phyloP scores from a whole-genome alignment of 2,329 filamentous ascomycete species.

The Thelonectria discophora region DNA sequence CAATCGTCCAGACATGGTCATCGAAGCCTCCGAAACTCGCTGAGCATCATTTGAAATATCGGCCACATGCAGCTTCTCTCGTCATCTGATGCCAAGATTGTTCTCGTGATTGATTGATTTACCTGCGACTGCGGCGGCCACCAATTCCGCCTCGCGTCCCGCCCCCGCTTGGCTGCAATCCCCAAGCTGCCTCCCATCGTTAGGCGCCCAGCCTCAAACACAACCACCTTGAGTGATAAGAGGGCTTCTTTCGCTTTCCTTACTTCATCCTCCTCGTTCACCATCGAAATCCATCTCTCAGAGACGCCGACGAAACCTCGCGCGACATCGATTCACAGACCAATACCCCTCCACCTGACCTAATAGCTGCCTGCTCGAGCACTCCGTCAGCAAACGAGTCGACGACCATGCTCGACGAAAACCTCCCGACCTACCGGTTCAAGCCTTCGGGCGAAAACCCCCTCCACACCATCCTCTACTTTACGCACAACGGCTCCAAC shows the following conservation, averaged over 20 bases:
- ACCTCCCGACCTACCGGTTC: slow-evolving; percentile 78
- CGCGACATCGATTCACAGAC: neutral
- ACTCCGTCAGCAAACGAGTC: slow-evolving; percentile 14
- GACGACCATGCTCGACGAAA: slow-evolving; percentile 83
- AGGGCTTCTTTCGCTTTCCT: slow-evolving; percentile 5
- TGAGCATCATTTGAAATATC: neutral
- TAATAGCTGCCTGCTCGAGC: neutral
- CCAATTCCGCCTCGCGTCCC: slow-evolving; percentile 18
- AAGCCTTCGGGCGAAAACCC: slow-evolving; percentile 62
- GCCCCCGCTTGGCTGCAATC: slow-evolving; percentile 10
- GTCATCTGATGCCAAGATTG: slow-evolving; percentile 24
- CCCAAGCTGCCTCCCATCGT: neutral
- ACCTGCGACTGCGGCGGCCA: neutral
- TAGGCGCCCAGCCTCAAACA: slow-evolving; percentile 7
- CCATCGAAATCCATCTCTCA: neutral
- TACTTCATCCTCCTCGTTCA: neutral
- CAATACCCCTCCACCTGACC: neutral
- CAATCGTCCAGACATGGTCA: neutral
- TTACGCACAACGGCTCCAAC: slow-evolving; percentile 79
- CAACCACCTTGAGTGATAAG: slow-evolving; percentile 1
- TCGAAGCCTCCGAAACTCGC: neutral
- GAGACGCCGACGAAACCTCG: neutral
- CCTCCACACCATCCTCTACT: slow-evolving; percentile 65
- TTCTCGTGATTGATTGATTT: slow-evolving; percentile 3
- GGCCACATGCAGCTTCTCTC: neutral